phyloP scores from a whole-genome alignment of 2,329 filamentous ascomycete species.

The Colletotrichum tanaceti region DNA sequence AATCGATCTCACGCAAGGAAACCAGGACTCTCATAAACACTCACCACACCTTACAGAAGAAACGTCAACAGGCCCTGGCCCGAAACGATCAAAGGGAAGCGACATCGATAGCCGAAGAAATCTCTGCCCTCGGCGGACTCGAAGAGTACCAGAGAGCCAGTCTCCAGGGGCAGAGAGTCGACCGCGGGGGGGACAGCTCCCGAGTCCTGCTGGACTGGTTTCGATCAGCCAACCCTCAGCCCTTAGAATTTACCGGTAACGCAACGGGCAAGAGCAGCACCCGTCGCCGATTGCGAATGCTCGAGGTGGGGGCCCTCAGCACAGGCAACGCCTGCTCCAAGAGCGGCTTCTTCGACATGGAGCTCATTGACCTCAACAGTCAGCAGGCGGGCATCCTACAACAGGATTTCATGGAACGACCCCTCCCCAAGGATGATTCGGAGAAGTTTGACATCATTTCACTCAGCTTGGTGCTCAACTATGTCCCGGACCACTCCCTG shows the following conservation, averaged over 20 bases:
- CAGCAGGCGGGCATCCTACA: conserved; percentile 83
- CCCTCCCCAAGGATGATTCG: conserved; percentile 70
- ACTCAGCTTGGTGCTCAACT: conserved; percentile 93
- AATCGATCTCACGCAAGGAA: conserved; percentile 72
- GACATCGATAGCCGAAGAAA: conserved; percentile 61
- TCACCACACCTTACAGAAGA: conserved; percentile 74
- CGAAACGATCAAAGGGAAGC: conserved; percentile 64
- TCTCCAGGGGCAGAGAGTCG: conserved; percentile 73
- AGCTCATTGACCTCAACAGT: conserved; percentile 90
- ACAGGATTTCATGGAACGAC: conserved; percentile 94
- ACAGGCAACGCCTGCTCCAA: conserved; percentile 85
- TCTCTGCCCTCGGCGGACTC: conserved; percentile 69
- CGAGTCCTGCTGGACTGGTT: conserved; percentile 74
- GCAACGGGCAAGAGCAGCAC: conserved; percentile 6
- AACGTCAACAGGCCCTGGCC: conserved; percentile 65
- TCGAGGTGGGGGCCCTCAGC: conserved; percentile 91
- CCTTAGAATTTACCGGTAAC: conserved; percentile 39
- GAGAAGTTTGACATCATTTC: conserved; percentile 90
- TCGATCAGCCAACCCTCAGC: conserved; percentile 48
- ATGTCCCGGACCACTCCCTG: conserved; percentile 79
- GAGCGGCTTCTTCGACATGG: conserved; percentile 76
- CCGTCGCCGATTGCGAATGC: conserved; percentile 67
- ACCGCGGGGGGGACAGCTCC: conserved; percentile 76
- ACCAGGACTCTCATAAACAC: conserved; percentile 73
- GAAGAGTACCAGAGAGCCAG: conserved; percentile 75